phyloP scores from a whole-genome alignment of 805 yeast genomes.

The Candida adriatica region DNA sequence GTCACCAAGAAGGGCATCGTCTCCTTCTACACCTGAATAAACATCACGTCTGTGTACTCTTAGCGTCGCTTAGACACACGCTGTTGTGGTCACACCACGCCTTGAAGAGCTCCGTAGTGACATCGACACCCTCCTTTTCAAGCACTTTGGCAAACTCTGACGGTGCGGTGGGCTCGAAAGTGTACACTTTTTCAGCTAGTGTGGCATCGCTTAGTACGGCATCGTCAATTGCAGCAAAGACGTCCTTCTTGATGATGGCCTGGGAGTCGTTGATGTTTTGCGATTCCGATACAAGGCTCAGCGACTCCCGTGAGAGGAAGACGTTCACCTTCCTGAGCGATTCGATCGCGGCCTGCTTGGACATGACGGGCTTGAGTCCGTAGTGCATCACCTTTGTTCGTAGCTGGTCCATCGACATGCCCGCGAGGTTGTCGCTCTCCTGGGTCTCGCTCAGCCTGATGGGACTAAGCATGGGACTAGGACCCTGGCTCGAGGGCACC shows the following conservation, averaged over 20 bases:
- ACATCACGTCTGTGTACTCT: not conserved
- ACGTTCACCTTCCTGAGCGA: conserved; percentile 13
- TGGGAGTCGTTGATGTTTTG: conserved; percentile 18
- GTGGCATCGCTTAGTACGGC: conserved; percentile 3
- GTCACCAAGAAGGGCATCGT: conserved; percentile 8
- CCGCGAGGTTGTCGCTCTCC: conserved; percentile 9
- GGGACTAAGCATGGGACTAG: not conserved
- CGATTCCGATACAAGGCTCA: conserved; percentile 13
- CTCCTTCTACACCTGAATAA: not conserved
- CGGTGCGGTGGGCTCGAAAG: conserved; percentile 18
- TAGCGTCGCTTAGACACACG: conserved; percentile 9
- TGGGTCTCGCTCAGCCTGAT: conserved; percentile 4
- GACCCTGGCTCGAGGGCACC: conserved; percentile 11
- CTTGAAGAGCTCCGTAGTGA: conserved; percentile 10
- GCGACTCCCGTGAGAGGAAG: conserved; percentile 14
- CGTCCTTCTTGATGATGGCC: conserved; percentile 17
- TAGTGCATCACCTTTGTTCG: conserved; percentile 18
- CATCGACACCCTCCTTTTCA: conserved; percentile 4
- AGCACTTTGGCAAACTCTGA: conserved; percentile 5
- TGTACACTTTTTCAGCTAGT: conserved; percentile 18
- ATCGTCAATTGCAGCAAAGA: conserved; percentile 14
- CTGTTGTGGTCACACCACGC: conserved; percentile 24
- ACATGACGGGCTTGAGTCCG: conserved; percentile 22
- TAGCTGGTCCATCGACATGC: conserved; percentile 16
- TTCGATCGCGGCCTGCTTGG: conserved; percentile 15